Evolutionary conservation across 1,284 basidiomycete species (phyloP), one percentile per base, ranked within the genome.

Genomic region (Boletus semigastroideus): DNA sequence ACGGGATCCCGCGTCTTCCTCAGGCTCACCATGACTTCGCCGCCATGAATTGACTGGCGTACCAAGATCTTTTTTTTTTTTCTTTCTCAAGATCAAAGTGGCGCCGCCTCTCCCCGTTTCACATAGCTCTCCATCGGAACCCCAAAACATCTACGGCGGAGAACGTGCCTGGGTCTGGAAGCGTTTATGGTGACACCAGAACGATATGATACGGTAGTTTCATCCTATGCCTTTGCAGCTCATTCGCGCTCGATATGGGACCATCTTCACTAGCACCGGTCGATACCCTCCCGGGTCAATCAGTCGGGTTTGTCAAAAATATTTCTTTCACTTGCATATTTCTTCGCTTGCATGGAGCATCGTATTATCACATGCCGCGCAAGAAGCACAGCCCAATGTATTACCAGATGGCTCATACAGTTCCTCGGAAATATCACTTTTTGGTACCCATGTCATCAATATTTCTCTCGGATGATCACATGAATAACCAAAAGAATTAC

Each of bases 341-440:
- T 38, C 9, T n/a, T 39, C 31, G 34, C 10, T 40, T 44, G 52
- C 41, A 25, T 22, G 25, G 20, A 37, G 20, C 9, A 25, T 42
- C n/a, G n/a, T 40, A 38, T 34, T 19, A 33, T 42, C 37, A 33
- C 43, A 42, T 43, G 36, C 9, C 22, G 3, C 22, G 50, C 45
- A 8, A 42, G 16, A 41, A 44, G 20, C 36, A 40, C n/a, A 39
- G 42, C 38, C n/a, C n/a, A 22, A n/a, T 39, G 20, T 42, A 42
- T 17, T 17, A 33, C 31, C 16, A 30, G 16, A 20, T 13, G n/a
- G 16, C 12, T 14, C 31, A 37, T 34, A 22, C 31, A 36, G 42
- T 7, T 46, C 49, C 48, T 64, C 60, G 58, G 62, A 60, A 55
- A 52, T 64, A n/a, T 42, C 17, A 16, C 2, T 13, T 20, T 5